Evolutionary conservation across 352 stramenopile species (phyloP), one percentile per base, ranked within the genome.

Genomic region (Achlya hypogyna): DNA sequence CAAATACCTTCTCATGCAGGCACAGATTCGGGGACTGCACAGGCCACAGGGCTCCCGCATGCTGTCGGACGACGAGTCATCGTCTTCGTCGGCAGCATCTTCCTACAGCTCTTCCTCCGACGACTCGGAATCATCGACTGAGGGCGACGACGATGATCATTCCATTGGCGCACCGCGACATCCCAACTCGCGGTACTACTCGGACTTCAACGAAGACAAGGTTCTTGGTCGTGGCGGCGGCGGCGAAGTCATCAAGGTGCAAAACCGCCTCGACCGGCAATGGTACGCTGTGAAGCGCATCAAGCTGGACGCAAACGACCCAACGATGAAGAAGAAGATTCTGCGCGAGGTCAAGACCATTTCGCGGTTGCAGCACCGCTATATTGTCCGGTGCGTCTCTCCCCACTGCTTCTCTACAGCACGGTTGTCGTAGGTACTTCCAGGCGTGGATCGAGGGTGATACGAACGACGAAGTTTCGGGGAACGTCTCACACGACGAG

Each of bases 291-390:
- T 95, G 12, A 95, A 95, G 72, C 92, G 92, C 59, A 74, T 95
- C 0, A 95, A 93, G 51, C 68, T 95, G 29, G 84, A 95, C 40
- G 75, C 86, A 0, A 79, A 93, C 6, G 86, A 95, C 62, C 86
- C 87, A 53, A 89, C 81, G 0, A 95, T 96, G 86, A 98, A 98
- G 76, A 92, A 91, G 78, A 98, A 98, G 64, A 88, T 98, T 29
- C 62, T 96, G 53, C 82, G 95, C 35, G 95, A 98, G 74, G 94
- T 98, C 22, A 97, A 95, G 58, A 98, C 91, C 0, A 98, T 98
- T 85, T 98, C 91, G 34, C 78, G 92, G 43, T 97, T 98, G 88
- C 91, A 95, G 54, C 95, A 98, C 56, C 93, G 96, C 38, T 93
- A 98, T 63, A 98, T 98, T 70, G 95, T 98, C 20, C 77, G 95